Evolutionary conservation across 192 early-diverging fungal species (phyloP), one percentile per base, ranked within the genome.

Genomic region (Coemansia sp.): DNA sequence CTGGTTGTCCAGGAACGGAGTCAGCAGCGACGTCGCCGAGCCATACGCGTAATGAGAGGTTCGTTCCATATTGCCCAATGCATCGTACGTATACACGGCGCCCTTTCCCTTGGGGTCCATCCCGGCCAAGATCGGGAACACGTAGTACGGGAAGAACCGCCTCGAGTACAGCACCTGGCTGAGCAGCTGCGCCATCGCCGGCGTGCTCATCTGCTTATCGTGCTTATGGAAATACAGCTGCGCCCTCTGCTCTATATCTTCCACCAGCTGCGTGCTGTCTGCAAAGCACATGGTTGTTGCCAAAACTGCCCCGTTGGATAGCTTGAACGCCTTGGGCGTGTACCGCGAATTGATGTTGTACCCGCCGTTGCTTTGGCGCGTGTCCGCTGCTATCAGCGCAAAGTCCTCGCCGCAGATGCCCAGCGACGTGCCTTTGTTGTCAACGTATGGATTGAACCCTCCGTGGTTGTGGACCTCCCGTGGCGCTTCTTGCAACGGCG

Each of bases 1-100:
- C 84, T 95, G 93, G 77, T 92, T 96, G 71, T 99, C 97, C 73
- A 99, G 80, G 73, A 99, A 98, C 49, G 97, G 95, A 79, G 97
- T 96, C 59, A 99, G 89, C 34, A 99, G 81, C 19, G 92, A 84
- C n/a, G 89, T 85, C 20, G 90, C 94, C 54, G 92, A 94, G 8
- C 97, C 97, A 70, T 71, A 83, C 20, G 91, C 89, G 56, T 84
- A 83, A 83, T 87, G 92, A 17, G 74, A 62, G 33, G 91, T 90
- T 50, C 92, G 81, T 67, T 95, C 90, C 69, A 87, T 92, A 35
- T 90, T 95, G 35, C 97, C 97, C 17, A 99, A 85, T 6, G 96
- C 88, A 69, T 99, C 97, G 67, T 93, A 99, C 53, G 85, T 84
- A 74, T 88, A 99, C 17, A 96, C 89, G n/a, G 87, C 87, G 8